Evolutionary conservation across 2,329 filamentous ascomycete genomes (phyloP).

Genomic region (Talaromyces rugulosus): DNA sequence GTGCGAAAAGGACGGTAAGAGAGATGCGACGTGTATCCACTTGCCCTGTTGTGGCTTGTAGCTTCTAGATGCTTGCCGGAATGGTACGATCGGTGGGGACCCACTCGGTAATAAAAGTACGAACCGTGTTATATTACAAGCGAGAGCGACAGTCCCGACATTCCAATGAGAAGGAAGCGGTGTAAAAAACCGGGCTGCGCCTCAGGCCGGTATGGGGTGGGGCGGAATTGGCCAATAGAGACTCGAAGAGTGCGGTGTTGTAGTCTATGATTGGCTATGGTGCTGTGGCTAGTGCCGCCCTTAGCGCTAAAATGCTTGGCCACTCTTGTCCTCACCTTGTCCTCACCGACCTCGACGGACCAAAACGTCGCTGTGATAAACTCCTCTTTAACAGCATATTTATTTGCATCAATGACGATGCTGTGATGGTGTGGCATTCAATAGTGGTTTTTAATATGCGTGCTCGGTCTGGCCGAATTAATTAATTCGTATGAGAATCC

Average conservation of each 20-base stretch:
- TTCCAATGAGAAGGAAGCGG: background rate
- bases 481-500: too few species aligned
- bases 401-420: too few species aligned
- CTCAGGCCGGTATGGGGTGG: background rate
- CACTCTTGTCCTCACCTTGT: background rate
- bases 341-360: background rate
- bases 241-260: too few species aligned
- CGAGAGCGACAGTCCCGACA: background rate
- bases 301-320: background rate
- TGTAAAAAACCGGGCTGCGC: background rate
- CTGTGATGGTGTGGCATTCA: background rate
- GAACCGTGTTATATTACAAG: background rate
- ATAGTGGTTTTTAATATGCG: background rate
- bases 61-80: background rate
- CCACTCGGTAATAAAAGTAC: background rate
- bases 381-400: too few species aligned
- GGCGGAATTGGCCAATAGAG: background rate
- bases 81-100: background rate
- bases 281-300: background rate
- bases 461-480: background rate
- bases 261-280: background rate
- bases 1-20: background rate
- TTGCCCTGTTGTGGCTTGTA: background rate
- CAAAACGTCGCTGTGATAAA: background rate
- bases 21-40: background rate